phyloP scores from a whole-genome alignment of 768 basidiomycete species.

The Podaxis sp. region DNA sequence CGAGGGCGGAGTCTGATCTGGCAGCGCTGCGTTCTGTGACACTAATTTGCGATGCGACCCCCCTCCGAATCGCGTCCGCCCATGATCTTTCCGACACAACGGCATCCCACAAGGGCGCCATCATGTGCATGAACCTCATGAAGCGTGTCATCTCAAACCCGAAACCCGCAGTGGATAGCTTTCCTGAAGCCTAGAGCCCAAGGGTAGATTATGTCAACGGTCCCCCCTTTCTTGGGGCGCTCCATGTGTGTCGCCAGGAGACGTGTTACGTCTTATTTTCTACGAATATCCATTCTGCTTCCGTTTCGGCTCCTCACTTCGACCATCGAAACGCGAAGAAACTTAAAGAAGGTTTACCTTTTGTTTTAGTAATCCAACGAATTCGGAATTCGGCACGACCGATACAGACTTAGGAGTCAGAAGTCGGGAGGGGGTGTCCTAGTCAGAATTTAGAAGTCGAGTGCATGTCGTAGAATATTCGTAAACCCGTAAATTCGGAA shows the following conservation, averaged over 20 bases:
- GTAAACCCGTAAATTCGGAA: not conserved
- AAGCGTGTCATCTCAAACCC: not conserved
- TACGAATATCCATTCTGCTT: not conserved
- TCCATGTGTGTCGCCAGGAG: not conserved
- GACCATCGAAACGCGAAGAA: not conserved
- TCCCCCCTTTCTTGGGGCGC: not conserved
- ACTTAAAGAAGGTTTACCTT: not conserved
- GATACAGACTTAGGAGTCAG: slow-evolving; percentile 7
- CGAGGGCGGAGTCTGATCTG: not conserved
- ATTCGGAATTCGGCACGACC: not conserved
- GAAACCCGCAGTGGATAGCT: not conserved
- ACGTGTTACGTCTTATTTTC: not conserved
- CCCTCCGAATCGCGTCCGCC: not conserved
- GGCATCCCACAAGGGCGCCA: not conserved
- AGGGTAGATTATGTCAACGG: not conserved
- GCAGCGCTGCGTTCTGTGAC: not conserved
- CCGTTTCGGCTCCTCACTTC: not conserved
- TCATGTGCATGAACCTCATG: not conserved
- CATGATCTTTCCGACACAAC: not conserved
- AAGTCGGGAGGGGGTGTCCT: not conserved
- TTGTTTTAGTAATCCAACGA: slow-evolving; percentile 6
- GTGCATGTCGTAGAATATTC: not conserved
- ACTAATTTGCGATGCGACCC: not conserved
- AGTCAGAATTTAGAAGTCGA: not conserved
- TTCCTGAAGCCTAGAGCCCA: not conserved